Evolutionary conservation across 805 yeast genomes (phyloP).

Genomic region (Lipomyces oligophaga): DNA sequence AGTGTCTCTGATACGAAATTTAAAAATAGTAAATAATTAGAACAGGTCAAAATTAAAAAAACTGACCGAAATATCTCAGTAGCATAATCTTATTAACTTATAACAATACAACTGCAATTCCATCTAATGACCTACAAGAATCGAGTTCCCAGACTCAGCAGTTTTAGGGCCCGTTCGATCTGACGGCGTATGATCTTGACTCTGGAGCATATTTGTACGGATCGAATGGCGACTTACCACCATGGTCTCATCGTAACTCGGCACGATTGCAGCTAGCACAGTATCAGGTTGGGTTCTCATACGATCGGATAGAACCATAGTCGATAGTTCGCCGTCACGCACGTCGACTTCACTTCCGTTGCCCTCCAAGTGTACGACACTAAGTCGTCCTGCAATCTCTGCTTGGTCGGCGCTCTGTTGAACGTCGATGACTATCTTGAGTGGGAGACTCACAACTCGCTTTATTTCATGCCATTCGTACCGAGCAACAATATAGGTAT

Average conservation of each 20-base stretch:
- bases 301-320: neutral
- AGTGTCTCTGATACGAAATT: no score
- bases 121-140: no score
- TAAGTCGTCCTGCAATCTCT: slow-evolving; percentile 9
- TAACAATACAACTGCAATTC: no score
- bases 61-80: no score
- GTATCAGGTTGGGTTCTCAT: neutral
- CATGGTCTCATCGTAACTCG: slow-evolving; percentile 20
- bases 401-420: slow-evolving; percentile 11
- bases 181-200: no score
- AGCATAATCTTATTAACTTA: no score
- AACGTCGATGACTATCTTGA: slow-evolving; percentile 10
- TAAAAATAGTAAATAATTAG: no score
- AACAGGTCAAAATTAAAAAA: no score
- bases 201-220: no score
- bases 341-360: neutral
- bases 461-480: slow-evolving; percentile 16
- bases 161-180: no score
- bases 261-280: slow-evolving; percentile 17
- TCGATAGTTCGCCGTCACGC: neutral
- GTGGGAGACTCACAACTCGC: slow-evolving; percentile 13
- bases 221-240: neutral
- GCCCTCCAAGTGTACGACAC: slow-evolving; percentile 1
- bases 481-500: slow-evolving; percentile 8
- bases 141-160: no score